Evolutionary conservation across 768 basidiomycete species (phyloP).

Genomic region (Lentinula aciculospora): DNA sequence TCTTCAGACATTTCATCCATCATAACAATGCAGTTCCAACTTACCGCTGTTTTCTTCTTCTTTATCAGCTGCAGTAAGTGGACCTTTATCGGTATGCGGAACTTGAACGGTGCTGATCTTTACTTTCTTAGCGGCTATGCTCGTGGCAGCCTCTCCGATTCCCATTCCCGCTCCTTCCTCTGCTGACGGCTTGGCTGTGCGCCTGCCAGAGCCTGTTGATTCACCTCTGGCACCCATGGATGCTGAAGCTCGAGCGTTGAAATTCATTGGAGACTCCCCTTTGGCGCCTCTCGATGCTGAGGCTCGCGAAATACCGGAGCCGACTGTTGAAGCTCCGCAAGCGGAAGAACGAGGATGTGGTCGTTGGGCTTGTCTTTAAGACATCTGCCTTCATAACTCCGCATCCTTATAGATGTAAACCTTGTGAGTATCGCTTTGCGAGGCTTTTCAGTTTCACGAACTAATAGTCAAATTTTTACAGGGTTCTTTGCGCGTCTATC

Average conservation of each 20-base stretch:
- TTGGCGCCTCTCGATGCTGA: neutral
- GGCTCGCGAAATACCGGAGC: neutral
- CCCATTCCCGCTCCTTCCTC: neutral
- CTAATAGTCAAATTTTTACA: neutral
- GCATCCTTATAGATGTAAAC: neutral
- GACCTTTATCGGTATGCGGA: neutral
- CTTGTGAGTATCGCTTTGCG: neutral
- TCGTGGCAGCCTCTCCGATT: neutral
- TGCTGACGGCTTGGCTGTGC: neutral
- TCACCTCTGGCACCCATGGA: neutral
- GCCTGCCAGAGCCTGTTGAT: constrained; percentile 3
- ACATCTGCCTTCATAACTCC: neutral
- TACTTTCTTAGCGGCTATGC: neutral
- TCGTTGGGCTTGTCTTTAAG: constrained; percentile 1
- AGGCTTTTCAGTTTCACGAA: neutral
- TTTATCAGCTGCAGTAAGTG: neutral
- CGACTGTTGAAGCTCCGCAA: neutral
- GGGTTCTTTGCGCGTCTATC: neutral
- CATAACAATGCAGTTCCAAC: constrained; percentile 2
- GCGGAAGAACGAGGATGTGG: neutral
- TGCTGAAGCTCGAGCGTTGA: neutral
- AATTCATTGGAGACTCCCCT: neutral
- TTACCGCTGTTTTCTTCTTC: neutral
- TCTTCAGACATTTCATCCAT: neutral
- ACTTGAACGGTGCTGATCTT: too few species aligned